Evolutionary conservation across 2,329 filamentous ascomycete species (phyloP), one percentile per base, ranked within the genome.

Genomic region (Colletotrichum tropicicola): DNA sequence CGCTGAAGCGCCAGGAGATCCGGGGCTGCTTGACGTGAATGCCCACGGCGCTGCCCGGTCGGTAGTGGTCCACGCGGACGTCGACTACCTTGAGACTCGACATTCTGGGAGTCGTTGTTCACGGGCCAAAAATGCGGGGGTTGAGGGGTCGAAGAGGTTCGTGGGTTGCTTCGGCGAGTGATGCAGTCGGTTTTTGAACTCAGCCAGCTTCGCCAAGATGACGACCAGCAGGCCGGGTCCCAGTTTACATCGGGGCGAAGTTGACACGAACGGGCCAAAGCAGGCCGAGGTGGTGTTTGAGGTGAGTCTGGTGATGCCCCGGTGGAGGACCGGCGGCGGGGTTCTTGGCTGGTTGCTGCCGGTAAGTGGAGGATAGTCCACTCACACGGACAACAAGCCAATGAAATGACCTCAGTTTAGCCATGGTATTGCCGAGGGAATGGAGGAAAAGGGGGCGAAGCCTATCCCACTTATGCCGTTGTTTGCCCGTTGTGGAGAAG

Each of bases 1-100:
- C 77, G 3, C 73, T 73, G 45, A 83, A 82, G 6, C 75, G 70
- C 82, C 82, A 85, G 2, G 82, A 83, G 44, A 85, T 78, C 0
- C 81, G 75, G 4, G 82, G 83, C 13, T 71, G 57, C 0, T 72
- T 68, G 49, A 83, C 81, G 3, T 74, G 78, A 28, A 85, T 82
- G 6, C 82, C 82, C 3, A 84, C 67, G 12, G 78, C 21, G 23
- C 25, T 43, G 12, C 19, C 73, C 4, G 70, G 62, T 1, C 72
- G 72, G 41, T 82, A 77, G 41, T 82, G 79, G 68, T 82, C 80
- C 55, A 82, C 81, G 1, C 53, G 59, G 1, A 63, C 53, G 4
- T 58, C 52, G 1, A 49, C 39, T 7, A 63, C 4, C 30, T 12
- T 41, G 1, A 54, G 37, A 3, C 4, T 30, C n/a, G 35, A 23